Evolutionary conservation across 2,329 filamentous ascomycete genomes (phyloP).

Genomic region (Trichoderma sp.): DNA sequence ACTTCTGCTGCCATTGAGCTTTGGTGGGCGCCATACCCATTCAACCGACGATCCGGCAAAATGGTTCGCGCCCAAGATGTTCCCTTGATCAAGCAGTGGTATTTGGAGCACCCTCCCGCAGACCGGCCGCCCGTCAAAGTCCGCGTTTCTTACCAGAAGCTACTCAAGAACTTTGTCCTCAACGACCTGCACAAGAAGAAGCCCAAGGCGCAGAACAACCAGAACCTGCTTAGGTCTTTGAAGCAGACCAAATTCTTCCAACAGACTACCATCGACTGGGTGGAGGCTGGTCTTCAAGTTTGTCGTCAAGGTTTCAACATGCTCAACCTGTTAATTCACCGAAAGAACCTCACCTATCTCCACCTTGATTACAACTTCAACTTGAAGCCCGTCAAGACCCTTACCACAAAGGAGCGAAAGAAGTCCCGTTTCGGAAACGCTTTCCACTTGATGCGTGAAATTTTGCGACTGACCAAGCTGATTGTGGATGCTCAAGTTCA

Average conservation of each 20-base stretch:
- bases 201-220: constrained; percentile 93
- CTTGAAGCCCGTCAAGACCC: constrained; percentile 95
- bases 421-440: constrained; percentile 99
- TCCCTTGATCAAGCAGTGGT: constrained; percentile 96
- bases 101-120: constrained; percentile 90
- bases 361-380: constrained; percentile 99
- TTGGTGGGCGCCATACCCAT: constrained; percentile 98
- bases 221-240: constrained; percentile 84
- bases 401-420: constrained; percentile 98
- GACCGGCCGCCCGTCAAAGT: constrained; percentile 91
- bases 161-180: constrained; percentile 92
- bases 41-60: constrained; percentile 87
- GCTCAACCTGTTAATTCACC: constrained; percentile 95
- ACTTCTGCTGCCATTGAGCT: constrained; percentile 89
- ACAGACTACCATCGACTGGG: constrained; percentile 98
- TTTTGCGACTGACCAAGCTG: constrained; percentile 90
- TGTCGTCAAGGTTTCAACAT: constrained; percentile 99
- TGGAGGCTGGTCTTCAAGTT: constrained; percentile 96
- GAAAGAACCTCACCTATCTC: constrained; percentile 97
- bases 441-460: constrained; percentile 98
- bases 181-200: constrained; percentile 97
- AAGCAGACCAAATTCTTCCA: constrained; percentile 99
- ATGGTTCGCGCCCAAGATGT: constrained; percentile 99
- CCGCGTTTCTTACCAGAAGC: constrained; percentile 95
- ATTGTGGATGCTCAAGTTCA: constrained; percentile 99